A percentile compares a stretch with the other conserved stretches of the same genome.
These are phyloP conservation scores for Xylaria palmicola DNA, from an alignment of 495 filamentous ascomycete species.

Conservation along the genomic window DNA sequence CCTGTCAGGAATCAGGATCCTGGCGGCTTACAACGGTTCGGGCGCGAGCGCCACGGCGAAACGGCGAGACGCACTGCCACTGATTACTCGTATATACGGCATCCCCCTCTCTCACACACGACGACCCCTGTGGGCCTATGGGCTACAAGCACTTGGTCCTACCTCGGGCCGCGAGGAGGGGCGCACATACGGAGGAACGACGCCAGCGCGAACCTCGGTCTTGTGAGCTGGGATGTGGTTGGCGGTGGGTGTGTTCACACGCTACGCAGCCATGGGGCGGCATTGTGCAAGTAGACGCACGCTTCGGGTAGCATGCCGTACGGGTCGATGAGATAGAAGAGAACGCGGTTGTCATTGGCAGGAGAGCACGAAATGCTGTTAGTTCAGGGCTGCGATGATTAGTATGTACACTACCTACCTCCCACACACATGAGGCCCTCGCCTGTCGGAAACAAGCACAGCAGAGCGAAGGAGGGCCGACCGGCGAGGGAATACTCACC, in stretches of 20 bases:
- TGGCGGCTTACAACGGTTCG: background rate
- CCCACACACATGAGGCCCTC: no score
- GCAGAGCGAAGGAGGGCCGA: no score
- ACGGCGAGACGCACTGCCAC: background rate
- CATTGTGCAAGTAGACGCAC: background rate
- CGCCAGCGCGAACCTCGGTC: background rate
- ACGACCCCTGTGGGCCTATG: no score
- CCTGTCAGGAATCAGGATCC: background rate
- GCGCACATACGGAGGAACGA: background rate
- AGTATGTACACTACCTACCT: no score
- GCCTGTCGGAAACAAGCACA: no score
- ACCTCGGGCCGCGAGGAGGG: background rate
- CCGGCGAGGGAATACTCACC: no score
- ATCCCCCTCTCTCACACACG: background rate
- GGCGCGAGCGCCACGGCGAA: background rate
- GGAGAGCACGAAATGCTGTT: background rate
- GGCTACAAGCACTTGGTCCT: no score
- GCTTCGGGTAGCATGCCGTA: background rate
- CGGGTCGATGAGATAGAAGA: background rate
- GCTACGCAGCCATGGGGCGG: background rate
- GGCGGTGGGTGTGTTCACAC: background rate
- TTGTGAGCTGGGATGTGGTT: background rate
- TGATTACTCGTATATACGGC: no score
- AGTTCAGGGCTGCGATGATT: background rate
- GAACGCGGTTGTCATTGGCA: background rate